Evolutionary conservation across 805 yeast species (phyloP).

Genomic region (Candida ovalis): DNA sequence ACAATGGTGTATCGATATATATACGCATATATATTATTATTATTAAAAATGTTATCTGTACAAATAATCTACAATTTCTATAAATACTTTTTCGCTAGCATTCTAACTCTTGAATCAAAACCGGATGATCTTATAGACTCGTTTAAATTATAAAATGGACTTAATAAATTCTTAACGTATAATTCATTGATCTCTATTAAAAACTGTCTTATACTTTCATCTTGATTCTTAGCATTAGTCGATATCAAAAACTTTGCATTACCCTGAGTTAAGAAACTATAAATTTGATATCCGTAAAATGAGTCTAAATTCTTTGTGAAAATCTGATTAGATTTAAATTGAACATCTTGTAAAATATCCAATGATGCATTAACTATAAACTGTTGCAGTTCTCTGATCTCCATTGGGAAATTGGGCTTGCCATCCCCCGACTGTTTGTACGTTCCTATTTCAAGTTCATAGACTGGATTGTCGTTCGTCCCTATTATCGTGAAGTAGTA

Average conservation of each 20-base stretch:
- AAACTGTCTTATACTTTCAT: slow-evolving; percentile 76
- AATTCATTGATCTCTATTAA: slow-evolving; percentile 83
- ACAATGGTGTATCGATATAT: background rate
- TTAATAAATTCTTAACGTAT: slow-evolving; percentile 78
- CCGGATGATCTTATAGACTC: slow-evolving; percentile 68
- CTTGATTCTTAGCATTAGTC: slow-evolving; percentile 55
- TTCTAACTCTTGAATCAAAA: slow-evolving; percentile 72
- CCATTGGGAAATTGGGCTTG: slow-evolving; percentile 56
- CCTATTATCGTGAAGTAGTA: slow-evolving; percentile 88
- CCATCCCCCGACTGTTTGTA: slow-evolving; percentile 68
- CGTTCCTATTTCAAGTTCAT: slow-evolving; percentile 82
- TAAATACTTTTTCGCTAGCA: slow-evolving; percentile 72
- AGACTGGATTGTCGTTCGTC: slow-evolving; percentile 78
- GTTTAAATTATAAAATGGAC: slow-evolving; percentile 80
- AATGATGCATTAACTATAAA: slow-evolving; percentile 84
- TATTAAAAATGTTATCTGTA: background rate
- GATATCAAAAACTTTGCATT: slow-evolving; percentile 76
- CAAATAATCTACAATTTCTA: slow-evolving; percentile 21
- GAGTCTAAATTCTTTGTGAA: slow-evolving; percentile 79
- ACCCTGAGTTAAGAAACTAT: slow-evolving; percentile 85
- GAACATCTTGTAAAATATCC: slow-evolving; percentile 87
- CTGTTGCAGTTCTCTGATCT: slow-evolving; percentile 76
- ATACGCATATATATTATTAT: background rate
- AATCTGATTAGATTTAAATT: slow-evolving; percentile 66
- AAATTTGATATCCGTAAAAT: slow-evolving; percentile 77